Base-by-base conservation (phyloP, 2,329 filamentous ascomycete species). In the Ophiocordyceps sinensis region DNA sequence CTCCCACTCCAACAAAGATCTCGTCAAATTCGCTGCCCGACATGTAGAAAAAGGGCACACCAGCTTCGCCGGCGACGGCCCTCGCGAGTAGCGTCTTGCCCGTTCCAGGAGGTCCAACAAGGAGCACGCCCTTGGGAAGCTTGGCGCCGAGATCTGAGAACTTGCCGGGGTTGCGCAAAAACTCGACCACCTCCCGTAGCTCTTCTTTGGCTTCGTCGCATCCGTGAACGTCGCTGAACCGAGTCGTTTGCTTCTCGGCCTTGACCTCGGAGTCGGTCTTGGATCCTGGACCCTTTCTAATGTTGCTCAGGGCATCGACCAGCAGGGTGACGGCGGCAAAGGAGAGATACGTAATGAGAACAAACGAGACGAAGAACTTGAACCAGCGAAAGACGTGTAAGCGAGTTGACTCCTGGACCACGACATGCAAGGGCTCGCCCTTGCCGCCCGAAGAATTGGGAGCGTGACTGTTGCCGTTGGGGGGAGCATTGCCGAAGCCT, bases 11-110 rank as follows among this genome's bases (percentile, higher is more conserved):
- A 30, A 98, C 93, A 55, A 95, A 98, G 40, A 98, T 82, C 63
- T 98, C 91, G 55, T 98, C 91, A 57, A 98, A 98, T 60, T 98
- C 91, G 44, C 86, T 94, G 39, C 91, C 91, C 55, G 91, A 98
- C 89, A 98, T 96, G 73, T 95, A 98, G 72, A 96, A 98, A 72
- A 98, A 98, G 1, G 91, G 91, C 15, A 98, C 91, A 42, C 89
- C 91, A 41, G 91, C 88, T 66, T 98, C 91, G 40, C 91, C 91
- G 38, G 91, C 91, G 45, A 98, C 91, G 42, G 91, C 93, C 54
- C 91, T 82, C 47, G 91, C 91, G 45, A 98, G 75, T 34, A 98
- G 75, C 12, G 91, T 98, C 67, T 98, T 98, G 65, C 91, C 91
- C 45, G 91, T 98, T 66, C 91, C 91, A 40, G 91, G 91, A 56